Conservation (phyloP, 768 basidiomycete genomes). For the Rubroboletus satanas region DNA sequence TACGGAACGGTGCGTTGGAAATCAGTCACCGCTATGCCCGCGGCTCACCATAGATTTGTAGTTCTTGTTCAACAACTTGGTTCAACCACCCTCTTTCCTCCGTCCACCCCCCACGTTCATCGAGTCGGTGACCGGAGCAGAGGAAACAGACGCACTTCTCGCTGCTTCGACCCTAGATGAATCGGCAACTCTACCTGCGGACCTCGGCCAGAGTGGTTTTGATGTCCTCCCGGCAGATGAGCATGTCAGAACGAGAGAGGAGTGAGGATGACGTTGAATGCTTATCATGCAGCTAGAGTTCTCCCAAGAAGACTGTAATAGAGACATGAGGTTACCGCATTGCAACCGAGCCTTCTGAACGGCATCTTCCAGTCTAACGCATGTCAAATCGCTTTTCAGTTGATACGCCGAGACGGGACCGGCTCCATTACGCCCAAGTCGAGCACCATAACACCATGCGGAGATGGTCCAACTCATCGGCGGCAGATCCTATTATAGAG, state of each 20-base stretch:
- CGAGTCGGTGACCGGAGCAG: constrained; percentile 40
- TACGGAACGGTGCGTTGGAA: constrained; percentile 72
- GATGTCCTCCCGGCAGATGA: constrained; percentile 67
- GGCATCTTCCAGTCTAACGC: too few relatives aligned
- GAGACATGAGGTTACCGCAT: not conserved
- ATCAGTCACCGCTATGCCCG: constrained; percentile 3
- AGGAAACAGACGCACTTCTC: constrained; percentile 55
- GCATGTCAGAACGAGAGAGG: constrained; percentile 22
- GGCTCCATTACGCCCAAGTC: not conserved
- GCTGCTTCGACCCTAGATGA: constrained; percentile 54
- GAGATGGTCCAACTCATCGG: not conserved
- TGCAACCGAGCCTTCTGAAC: not conserved
- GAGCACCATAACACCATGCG: not conserved
- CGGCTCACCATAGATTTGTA: constrained; percentile 28
- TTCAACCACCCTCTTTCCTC: constrained; percentile 59
- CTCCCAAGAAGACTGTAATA: not conserved
- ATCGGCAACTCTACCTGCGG: constrained; percentile 77
- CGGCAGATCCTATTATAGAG: not conserved
- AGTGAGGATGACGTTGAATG: constrained; percentile 1
- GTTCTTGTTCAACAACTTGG: constrained; percentile 89
- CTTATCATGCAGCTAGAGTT: not conserved
- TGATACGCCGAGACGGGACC: constrained; percentile 16
- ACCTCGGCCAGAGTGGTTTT: constrained; percentile 78
- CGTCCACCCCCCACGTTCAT: constrained; percentile 37
- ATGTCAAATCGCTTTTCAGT: not conserved